Conservation (phyloP, 306 rosid genomes). For the Urtica urens region DNA sequence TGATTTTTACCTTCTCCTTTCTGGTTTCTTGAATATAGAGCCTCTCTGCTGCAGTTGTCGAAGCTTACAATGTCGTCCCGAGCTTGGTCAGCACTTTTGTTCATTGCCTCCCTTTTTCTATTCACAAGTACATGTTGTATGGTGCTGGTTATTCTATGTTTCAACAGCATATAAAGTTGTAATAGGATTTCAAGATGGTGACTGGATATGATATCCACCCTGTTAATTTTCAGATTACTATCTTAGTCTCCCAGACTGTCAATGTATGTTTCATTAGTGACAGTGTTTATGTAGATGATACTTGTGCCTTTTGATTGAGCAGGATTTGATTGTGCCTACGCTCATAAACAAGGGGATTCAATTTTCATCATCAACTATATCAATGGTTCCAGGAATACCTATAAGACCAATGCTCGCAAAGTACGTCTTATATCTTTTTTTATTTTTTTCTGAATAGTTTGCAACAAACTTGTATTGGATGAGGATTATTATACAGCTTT, state of each 20-base stretch:
- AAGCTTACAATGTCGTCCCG: conserved; percentile 76
- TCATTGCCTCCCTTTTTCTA: background rate
- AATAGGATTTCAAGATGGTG: no score
- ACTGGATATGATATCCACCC: no score
- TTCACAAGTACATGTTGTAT: background rate
- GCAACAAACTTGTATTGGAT: background rate
- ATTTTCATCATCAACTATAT: conserved; percentile 64
- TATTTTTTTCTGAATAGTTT: background rate
- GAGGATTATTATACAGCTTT: background rate
- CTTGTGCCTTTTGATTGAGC: conserved; percentile 20
- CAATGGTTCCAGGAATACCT: conserved; percentile 91
- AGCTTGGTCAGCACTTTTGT: conserved; percentile 43
- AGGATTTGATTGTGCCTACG: conserved; percentile 77
- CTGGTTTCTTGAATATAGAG: conserved; percentile 24
- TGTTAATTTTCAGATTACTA: no score
- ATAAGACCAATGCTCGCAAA: conserved; percentile 97
- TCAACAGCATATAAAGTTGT: no score
- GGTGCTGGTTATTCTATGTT: background rate
- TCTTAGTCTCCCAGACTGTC: background rate
- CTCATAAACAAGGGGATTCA: conserved; percentile 62
- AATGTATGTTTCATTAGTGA: conserved; percentile 6
- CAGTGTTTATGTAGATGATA: conserved; percentile 8
- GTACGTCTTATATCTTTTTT: conserved; percentile 31
- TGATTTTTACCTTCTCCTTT: conserved; percentile 11
- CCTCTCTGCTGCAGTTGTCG: conserved; percentile 54